phyloP scores from a whole-genome alignment of 1,139 yeast species.

The Dujonia santamariae region DNA sequence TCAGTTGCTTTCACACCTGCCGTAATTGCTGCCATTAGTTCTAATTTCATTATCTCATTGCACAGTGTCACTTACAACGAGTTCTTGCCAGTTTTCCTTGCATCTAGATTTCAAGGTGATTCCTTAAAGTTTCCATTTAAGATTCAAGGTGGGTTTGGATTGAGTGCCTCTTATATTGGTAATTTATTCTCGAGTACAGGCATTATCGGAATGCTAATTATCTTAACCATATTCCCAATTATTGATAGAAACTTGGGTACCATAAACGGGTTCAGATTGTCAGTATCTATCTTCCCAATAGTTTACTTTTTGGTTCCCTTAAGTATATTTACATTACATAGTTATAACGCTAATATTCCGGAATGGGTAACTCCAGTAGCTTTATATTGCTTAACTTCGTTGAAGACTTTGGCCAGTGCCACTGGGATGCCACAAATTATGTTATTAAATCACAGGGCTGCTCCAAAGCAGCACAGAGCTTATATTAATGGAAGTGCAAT shows the following conservation, averaged over 20 bases:
- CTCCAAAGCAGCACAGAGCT: slow-evolving; percentile 20
- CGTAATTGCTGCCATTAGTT: slow-evolving; percentile 38
- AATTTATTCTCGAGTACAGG: slow-evolving; percentile 24
- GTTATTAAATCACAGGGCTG: slow-evolving; percentile 22
- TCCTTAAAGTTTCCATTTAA: slow-evolving; percentile 44
- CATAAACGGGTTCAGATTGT: slow-evolving; percentile 18
- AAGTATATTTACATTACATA: slow-evolving; percentile 19
- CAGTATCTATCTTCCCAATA: slow-evolving; percentile 21
- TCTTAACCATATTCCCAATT: slow-evolving; percentile 21
- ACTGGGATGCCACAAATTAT: slow-evolving; percentile 16
- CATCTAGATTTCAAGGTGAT: slow-evolving; percentile 38
- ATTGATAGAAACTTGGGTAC: slow-evolving; percentile 22
- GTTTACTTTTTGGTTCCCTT: slow-evolving; percentile 21
- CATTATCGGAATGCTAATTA: slow-evolving; percentile 21
- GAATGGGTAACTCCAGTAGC: slow-evolving; percentile 13
- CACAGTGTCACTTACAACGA: slow-evolving; percentile 57
- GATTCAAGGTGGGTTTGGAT: slow-evolving; percentile 50
- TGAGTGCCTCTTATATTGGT: slow-evolving; percentile 20
- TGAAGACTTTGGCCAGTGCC: slow-evolving; percentile 18
- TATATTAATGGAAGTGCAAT: slow-evolving; percentile 21
- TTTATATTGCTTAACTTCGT: slow-evolving; percentile 12
- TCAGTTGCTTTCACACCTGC: slow-evolving; percentile 25
- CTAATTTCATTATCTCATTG: slow-evolving; percentile 43
- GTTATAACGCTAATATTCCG: slow-evolving; percentile 15
- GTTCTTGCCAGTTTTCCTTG: slow-evolving; percentile 58